Base-by-base conservation (phyloP, 495 filamentous ascomycete species). In the Geoglossum glabrum region DNA sequence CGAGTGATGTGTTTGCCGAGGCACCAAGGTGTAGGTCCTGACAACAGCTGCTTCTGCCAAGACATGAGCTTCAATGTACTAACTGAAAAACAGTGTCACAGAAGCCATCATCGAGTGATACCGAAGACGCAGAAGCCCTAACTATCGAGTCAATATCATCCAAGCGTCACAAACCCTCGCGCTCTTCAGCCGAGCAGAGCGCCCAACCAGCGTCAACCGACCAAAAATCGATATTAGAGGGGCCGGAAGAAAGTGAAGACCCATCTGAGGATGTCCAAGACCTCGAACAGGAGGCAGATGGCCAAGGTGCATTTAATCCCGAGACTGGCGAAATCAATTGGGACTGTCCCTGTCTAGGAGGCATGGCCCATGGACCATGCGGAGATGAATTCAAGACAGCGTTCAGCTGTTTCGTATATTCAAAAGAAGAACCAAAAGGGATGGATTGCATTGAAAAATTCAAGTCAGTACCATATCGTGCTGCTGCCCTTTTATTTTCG, bases 281-380 rank as follows among this genome's bases (percentile, higher is more conserved):
- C 5, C 72, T 92, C 17, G 83, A 92, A 69, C 79, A 85, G 51
- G 86, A 96, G 69, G 87, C 88, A 23, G 76, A 70, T 55, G 76
- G 87, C 61, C 79, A 96, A 68, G 92, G 90, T 23, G 92, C 92
- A 0, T 98, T 96, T 73, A 90, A 98, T 70, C 87, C 87, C 13
- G 93, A 97, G 76, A 98, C 92, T 9, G 92, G 92, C 61, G 92
- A 97, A 77, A 98, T 98, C 72, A 97, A 98, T 75, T 98, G 93
- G 93, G 92, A 96, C 67, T 98, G 92, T 70, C 92, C 93, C 21
- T 98, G 92, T 67, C 73, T 98, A 26, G 92, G 92, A 52, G 92
- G 92, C 28, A 98, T 98, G 92, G 92, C 92, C 9, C 75, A 95
- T 70, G 92, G 92, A 0, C 93, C 93, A 36, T 98, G 90, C 68